These are phyloP conservation scores for Rhizophora mangle DNA, from an alignment of 345 rosid genomes.

Conservation along the genomic window DNA sequence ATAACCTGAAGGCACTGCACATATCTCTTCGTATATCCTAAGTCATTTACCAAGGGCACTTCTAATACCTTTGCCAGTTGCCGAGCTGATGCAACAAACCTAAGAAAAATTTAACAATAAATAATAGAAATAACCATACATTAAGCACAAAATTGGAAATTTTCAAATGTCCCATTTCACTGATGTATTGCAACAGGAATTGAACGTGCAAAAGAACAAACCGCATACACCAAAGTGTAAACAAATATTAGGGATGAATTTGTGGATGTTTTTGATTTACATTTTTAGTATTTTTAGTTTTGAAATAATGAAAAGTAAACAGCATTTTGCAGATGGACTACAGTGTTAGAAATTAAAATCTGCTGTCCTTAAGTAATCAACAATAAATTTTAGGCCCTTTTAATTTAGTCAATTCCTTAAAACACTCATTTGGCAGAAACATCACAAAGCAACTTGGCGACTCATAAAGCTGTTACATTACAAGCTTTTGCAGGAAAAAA, in stretches of 20 bases:
- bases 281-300: no score
- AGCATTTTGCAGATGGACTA: no score
- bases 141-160: neutral
- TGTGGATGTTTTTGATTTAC: no score
- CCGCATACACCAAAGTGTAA: neutral
- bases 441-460: neutral
- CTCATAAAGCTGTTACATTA: neutral
- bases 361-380: no score
- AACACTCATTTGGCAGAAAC: no score
- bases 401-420: no score
- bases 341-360: no score
- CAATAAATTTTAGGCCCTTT: no score
- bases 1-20: conserved; percentile 95
- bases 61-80: conserved; percentile 96
- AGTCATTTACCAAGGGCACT: conserved; percentile 96
- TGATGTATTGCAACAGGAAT: neutral
- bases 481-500: neutral
- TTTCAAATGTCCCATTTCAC: neutral
- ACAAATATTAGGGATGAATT: no score
- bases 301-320: no score
- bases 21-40: conserved; percentile 97
- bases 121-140: neutral
- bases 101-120: conserved; percentile 26
- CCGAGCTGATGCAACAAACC: conserved; percentile 98
- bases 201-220: neutral